Percentiles rank a stretch among this genome's conserved stretches.
Conservation (phyloP, 768 basidiomycete genomes). For the Fomitopsis serialis region DNA sequence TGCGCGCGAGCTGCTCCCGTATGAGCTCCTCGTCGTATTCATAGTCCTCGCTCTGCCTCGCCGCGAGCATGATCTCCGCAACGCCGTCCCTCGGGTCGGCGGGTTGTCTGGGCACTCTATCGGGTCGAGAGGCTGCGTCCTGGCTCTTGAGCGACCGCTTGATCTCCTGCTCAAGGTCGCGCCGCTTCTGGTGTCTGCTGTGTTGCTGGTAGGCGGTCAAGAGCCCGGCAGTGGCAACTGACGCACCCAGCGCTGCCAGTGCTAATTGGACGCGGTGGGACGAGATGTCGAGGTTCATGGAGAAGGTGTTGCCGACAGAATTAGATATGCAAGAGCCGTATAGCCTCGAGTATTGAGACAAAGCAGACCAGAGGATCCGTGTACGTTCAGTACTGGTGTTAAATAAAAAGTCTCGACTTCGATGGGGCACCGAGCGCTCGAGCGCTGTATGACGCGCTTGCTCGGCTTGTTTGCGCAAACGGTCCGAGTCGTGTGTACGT, state of each 20-base stretch:
- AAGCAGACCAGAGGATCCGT: too few species aligned
- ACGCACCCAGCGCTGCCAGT: constrained; percentile 58
- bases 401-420: too few species aligned
- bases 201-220: constrained; percentile 56
- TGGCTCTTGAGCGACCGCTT: constrained; percentile 39
- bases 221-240: constrained; percentile 52
- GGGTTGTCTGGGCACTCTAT: not conserved
- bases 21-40: constrained; percentile 78
- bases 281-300: constrained; percentile 18
- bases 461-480: too few species aligned
- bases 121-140: not conserved
- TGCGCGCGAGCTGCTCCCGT: constrained; percentile 85
- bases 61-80: not conserved
- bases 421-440: too few species aligned
- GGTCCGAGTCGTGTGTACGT: too few species aligned
- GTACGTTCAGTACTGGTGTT: too few species aligned
- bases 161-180: constrained; percentile 52
- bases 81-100: not conserved
- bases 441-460: too few species aligned
- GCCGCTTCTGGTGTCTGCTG: constrained; percentile 38
- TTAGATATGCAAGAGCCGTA: too few species aligned
- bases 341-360: too few species aligned
- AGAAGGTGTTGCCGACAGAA: not conserved
- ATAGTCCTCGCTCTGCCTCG: not conserved
- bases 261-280: constrained; percentile 65